phyloP scores from a whole-genome alignment of 2,329 filamentous ascomycete genomes.

The Fonsecaea erecta region DNA sequence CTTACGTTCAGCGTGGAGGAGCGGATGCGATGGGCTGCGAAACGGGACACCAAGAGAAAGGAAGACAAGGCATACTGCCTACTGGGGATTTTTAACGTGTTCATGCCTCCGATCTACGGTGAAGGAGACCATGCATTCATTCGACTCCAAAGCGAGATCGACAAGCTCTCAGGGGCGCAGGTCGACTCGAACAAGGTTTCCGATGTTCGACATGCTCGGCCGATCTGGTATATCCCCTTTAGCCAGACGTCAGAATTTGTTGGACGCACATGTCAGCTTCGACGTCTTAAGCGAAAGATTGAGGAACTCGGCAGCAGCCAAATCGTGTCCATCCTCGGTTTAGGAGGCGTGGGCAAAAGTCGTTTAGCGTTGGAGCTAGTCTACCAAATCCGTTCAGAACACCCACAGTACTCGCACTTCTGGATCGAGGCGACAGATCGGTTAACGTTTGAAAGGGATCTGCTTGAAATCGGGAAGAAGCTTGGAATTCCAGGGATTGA shows the following conservation, averaged over 20 bases:
- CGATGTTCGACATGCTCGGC: not conserved
- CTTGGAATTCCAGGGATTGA: conserved; percentile 38
- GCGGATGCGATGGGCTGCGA: conserved; percentile 48
- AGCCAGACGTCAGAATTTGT: conserved; percentile 27
- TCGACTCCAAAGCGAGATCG: conserved; percentile 12
- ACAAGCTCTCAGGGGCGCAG: not conserved
- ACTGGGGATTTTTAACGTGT: conserved; percentile 51
- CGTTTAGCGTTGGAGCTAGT: conserved; percentile 37
- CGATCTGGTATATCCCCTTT: conserved; percentile 35
- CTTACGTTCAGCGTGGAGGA: conserved; percentile 35
- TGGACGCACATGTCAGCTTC: conserved; percentile 24
- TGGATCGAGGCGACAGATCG: conserved; percentile 40
- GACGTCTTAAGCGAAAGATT: conserved; percentile 15
- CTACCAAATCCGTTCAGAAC: not conserved
- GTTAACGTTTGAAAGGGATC: conserved; percentile 38
- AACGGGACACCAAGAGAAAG: conserved; percentile 40
- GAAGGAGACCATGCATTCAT: conserved; percentile 35
- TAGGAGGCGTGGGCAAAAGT: conserved; percentile 40
- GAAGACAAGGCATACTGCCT: conserved; percentile 54
- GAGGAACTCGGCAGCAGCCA: not conserved
- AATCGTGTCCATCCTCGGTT: conserved; percentile 28
- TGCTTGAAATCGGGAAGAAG: conserved; percentile 39
- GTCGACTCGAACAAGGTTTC: not conserved
- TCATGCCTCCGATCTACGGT: conserved; percentile 53
- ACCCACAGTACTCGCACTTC: conserved; percentile 36